Base-by-base conservation (phyloP, 306 rosid species). In the Casuarina glauca region DNA sequence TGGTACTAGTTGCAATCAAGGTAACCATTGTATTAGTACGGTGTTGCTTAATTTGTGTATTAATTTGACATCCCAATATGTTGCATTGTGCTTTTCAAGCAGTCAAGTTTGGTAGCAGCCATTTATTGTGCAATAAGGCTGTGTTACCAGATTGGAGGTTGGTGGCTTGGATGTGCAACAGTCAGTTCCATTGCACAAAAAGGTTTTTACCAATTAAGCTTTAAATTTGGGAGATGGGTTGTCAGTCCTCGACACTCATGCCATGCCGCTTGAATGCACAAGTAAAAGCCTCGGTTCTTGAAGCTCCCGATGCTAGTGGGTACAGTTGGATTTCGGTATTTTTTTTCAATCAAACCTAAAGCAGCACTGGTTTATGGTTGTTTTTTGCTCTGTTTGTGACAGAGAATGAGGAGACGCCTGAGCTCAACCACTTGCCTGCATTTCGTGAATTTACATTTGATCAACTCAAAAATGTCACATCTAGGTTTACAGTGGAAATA, bases 401-500 rank as follows among this genome's bases (percentile, higher is more conserved):
- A 92, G 92, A 87, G 70, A 82, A 82, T 60, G 97, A 87, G 82
- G 91, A 90, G 77, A 81, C 63, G 76, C 76, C 75, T 11, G 90
- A 88, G 83, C 80, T 68, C 45, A 85, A 80, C 70, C 69, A 87
- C 84, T 78, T 88, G 86, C 85, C 88, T 60, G 67, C 58, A 41
- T 92, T 92, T 78, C 81, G 84, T 19, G 97, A 92, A 78, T 90
- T 87, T 84, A 86, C 93, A 7, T 82, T 90, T 0, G 93, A 86
- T 85, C 96, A 87, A 54, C 96, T 92, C 3, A 90, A 87, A 85
- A 92, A 88, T 68, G 96, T 96, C 9, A 92, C 96, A 66, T 92
- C 97, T 72, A 90, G 96, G 74, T 92, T 92, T 79, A 89, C 96
- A 45, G 97, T 88, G 49, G 97, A 90, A 81, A 90, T n/a, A 90